A percentile compares a stretch with the other conserved stretches of the same genome.
These are phyloP conservation scores for Colletotrichum viniferum DNA, from an alignment of 2,329 filamentous ascomycete genomes.

Conservation along the genomic window DNA sequence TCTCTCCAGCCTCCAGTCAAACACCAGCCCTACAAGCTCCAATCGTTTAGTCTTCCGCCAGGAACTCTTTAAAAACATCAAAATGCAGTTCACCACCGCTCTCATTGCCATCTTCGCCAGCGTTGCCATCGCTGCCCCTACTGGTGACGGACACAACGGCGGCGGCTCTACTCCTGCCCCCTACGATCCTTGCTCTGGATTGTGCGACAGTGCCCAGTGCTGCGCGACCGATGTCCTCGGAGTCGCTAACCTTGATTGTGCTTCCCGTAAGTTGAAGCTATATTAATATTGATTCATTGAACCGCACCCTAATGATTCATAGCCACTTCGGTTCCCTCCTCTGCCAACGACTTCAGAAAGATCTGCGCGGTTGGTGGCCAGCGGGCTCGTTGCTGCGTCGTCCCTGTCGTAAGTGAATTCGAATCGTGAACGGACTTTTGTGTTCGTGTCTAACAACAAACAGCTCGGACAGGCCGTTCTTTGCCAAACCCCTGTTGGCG, in stretches of 20 bases:
- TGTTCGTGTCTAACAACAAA: background rate
- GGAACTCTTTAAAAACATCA: background rate
- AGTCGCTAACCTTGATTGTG: slow-evolving; percentile 61
- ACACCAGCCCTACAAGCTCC: background rate
- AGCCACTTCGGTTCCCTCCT: slow-evolving; percentile 38
- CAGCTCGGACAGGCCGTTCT: slow-evolving; percentile 35
- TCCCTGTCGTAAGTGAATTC: slow-evolving; percentile 44
- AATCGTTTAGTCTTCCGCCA: background rate
- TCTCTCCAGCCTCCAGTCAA: background rate
- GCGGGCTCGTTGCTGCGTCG: slow-evolving; percentile 60
- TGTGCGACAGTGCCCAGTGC: slow-evolving; percentile 55
- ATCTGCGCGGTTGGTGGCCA: slow-evolving; percentile 54
- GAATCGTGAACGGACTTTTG: background rate
- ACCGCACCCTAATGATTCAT: background rate
- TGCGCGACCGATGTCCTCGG: slow-evolving; percentile 67
- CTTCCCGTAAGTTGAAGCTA: slow-evolving; percentile 29
- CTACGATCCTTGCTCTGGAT: slow-evolving; percentile 45
- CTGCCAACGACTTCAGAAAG: slow-evolving; percentile 45
- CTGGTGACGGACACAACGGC: background rate
- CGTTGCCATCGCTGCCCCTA: background rate
- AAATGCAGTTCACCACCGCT: slow-evolving; percentile 2
- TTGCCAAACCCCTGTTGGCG: slow-evolving; percentile 27
- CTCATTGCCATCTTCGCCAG: background rate
- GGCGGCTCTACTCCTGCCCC: background rate
- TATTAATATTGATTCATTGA: background rate